Percentiles rank a stretch among this genome's conserved stretches.
These are phyloP conservation scores for Leucocoprinus sp. DNA, from an alignment of 768 basidiomycete species.

Conservation along the genomic window DNA sequence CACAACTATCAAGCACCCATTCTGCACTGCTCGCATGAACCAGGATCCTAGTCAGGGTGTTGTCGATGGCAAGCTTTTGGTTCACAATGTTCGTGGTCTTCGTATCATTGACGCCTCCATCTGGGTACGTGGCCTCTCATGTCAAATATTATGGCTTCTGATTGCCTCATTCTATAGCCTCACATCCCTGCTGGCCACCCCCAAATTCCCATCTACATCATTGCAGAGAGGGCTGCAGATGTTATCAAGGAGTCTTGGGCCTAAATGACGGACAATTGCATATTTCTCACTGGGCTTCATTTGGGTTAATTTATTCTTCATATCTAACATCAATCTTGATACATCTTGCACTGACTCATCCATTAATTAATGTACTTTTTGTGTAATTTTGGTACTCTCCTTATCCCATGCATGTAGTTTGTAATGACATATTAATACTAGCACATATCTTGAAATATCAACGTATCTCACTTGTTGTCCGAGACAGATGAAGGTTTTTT, in stretches of 20 bases:
- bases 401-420: too few species aligned
- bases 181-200: conserved; percentile 20
- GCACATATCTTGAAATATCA: too few species aligned
- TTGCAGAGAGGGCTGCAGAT: conserved; percentile 23
- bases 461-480: too few species aligned
- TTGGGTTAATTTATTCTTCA: too few species aligned
- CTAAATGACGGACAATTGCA: conserved; percentile 3
- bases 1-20: conserved; percentile 20
- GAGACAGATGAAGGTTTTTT: too few species aligned
- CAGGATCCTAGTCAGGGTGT: conserved; percentile 18
- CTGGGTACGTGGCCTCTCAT: conserved; percentile 10
- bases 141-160: not conserved
- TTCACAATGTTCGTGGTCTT: conserved; percentile 22
- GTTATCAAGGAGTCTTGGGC: conserved; percentile 16
- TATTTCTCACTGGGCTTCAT: not conserved
- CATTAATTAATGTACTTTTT: too few species aligned
- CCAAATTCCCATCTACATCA: conserved; percentile 12
- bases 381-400: too few species aligned
- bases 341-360: too few species aligned
- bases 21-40: conserved; percentile 20
- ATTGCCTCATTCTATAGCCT: conserved; percentile 10
- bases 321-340: too few species aligned
- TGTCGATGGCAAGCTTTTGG: conserved; percentile 22
- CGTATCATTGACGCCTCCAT: conserved; percentile 28
- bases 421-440: too few species aligned